These are phyloP conservation scores for Phialophora tarda DNA, from an alignment of 2,329 filamentous ascomycete species.

Conservation along the genomic window DNA sequence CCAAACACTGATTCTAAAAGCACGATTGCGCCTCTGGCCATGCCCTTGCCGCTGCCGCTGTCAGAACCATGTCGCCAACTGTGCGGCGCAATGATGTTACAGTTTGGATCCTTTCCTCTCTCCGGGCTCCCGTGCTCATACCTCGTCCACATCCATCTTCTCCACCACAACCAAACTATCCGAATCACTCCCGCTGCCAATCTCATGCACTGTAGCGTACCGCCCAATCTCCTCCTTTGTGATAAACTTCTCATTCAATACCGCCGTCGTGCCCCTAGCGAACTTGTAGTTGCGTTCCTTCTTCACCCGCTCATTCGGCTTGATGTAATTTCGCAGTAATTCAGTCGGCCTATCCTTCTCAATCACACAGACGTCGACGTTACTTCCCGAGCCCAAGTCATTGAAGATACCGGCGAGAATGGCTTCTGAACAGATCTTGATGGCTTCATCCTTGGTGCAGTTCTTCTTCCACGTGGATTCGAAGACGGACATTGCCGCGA, in stretches of 20 bases:
- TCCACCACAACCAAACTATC: conserved; percentile 63
- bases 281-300: conserved; percentile 96
- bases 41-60: conserved; percentile 3
- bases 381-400: conserved; percentile 94
- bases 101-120: conserved; percentile 5
- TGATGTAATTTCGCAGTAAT: conserved; percentile 89
- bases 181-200: conserved; percentile 63
- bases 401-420: conserved; percentile 99
- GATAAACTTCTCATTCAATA: conserved; percentile 95
- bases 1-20: conserved; percentile 17
- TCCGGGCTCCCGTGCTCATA: conserved; percentile 7
- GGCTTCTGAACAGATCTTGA: conserved; percentile 80
- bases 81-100: conserved; percentile 22
- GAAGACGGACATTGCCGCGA: conserved; percentile 97
- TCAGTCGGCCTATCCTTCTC: conserved; percentile 89
- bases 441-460: conserved; percentile 77
- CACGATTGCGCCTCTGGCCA: conserved; percentile 24
- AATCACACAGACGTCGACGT: conserved; percentile 96
- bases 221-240: conserved; percentile 91
- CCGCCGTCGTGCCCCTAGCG: conserved; percentile 87
- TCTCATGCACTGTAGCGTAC: conserved; percentile 88
- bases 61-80: conserved; percentile 4
- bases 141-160: conserved; percentile 68
- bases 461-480: conserved; percentile 91
- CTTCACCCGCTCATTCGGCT: conserved; percentile 84